Percentiles rank a stretch among this genome's conserved stretches.
Conservation (phyloP, 257 asterid genomes). For the Thymus mandschuricus region DNA sequence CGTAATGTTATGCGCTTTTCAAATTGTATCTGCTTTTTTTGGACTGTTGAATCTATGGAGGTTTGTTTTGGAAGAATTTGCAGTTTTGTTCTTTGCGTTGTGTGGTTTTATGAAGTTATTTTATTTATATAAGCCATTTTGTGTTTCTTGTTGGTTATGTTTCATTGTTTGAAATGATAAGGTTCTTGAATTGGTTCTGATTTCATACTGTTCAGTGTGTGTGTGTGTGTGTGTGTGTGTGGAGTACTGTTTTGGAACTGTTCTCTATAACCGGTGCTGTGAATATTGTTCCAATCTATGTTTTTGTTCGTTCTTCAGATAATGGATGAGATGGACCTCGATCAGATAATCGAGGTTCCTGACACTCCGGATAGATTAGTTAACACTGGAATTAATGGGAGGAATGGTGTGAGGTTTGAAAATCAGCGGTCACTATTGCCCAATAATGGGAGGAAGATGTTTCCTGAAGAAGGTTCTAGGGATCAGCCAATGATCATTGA, state of each 20-base stretch:
- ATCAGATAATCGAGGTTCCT: constrained; percentile 58
- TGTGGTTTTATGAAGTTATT: background rate
- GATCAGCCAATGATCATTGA: constrained; percentile 46
- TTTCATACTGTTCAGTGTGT: background rate
- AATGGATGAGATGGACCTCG: constrained; percentile 71
- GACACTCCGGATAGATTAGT: constrained; percentile 78
- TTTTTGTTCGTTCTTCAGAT: constrained; percentile 44
- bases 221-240: constrained; percentile 11
- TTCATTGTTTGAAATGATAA: background rate
- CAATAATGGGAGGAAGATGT: constrained; percentile 30
- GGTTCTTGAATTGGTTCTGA: background rate
- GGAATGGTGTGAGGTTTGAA: constrained; percentile 33
- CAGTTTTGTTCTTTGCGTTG: background rate
- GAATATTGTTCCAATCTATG: constrained; percentile 1
- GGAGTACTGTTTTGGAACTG: constrained; percentile 15
- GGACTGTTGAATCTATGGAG: background rate
- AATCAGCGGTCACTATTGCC: constrained; percentile 29
- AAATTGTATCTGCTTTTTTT: background rate
- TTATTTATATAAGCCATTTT: background rate
- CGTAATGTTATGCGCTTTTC: background rate
- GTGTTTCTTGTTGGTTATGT: background rate
- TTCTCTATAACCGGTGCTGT: constrained; percentile 12
- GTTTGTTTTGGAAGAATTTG: background rate
- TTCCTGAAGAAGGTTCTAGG: constrained; percentile 43
- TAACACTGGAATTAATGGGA: constrained; percentile 35